Evolutionary conservation across 176 grass and related monocot species (phyloP).

Genomic region (Guadua angustifolia): DNA sequence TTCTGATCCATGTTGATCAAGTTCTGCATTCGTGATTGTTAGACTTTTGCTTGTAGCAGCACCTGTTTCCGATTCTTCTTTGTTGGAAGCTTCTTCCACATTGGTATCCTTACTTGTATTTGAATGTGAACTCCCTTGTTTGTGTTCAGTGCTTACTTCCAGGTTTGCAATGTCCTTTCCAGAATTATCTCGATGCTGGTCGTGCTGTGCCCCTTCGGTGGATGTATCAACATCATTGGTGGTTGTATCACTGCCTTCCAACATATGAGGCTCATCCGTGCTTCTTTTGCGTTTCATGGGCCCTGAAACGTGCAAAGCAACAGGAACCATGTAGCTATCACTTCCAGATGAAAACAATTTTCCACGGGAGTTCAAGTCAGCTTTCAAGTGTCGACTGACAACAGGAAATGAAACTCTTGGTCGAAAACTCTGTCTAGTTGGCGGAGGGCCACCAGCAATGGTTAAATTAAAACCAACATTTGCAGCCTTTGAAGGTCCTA

Average conservation of each 20-base stretch:
- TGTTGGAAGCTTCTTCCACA: slow-evolving; percentile 44
- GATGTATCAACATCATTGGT: slow-evolving; percentile 23
- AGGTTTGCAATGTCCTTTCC: slow-evolving; percentile 36
- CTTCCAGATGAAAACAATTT: slow-evolving; percentile 45
- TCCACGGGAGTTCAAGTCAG: slow-evolving; percentile 51
- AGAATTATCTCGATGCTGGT: slow-evolving; percentile 40
- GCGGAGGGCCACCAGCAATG: slow-evolving; percentile 87
- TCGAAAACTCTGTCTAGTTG: slow-evolving; percentile 79
- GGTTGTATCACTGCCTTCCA: slow-evolving; percentile 30
- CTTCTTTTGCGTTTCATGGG: slow-evolving; percentile 79
- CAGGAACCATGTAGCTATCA: slow-evolving; percentile 41
- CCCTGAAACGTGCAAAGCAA: slow-evolving; percentile 43
- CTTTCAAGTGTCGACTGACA: slow-evolving; percentile 81
- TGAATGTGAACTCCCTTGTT: slow-evolving; percentile 35
- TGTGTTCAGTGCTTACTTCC: slow-evolving; percentile 23
- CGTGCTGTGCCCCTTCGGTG: slow-evolving; percentile 25
- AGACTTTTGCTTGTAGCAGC: slow-evolving; percentile 40
- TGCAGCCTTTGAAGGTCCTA: slow-evolving; percentile 49
- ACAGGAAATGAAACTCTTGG: slow-evolving; percentile 88
- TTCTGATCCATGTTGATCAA: slow-evolving; percentile 33
- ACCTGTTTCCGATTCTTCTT: slow-evolving; percentile 46
- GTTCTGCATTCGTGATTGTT: background rate
- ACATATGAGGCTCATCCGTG: slow-evolving; percentile 46
- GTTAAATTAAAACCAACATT: slow-evolving; percentile 78
- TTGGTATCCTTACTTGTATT: slow-evolving; percentile 42